Percentiles rank a stretch among this genome's conserved stretches.
These are phyloP conservation scores for Alternaria angustiovoidea DNA, from an alignment of 2,329 filamentous ascomycete species.

Conservation along the genomic window DNA sequence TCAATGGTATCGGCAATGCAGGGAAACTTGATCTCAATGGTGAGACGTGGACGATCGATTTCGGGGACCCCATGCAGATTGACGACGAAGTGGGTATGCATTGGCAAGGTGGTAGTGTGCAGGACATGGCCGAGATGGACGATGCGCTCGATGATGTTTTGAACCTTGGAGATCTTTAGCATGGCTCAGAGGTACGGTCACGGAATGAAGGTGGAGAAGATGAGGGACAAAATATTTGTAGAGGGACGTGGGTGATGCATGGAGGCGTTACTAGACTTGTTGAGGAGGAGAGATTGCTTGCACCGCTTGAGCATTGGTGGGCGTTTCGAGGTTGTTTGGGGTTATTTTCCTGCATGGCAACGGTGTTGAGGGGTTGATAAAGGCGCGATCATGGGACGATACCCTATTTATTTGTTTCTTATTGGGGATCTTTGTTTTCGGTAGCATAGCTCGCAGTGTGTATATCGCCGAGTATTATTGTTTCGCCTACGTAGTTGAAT, in stretches of 20 bases:
- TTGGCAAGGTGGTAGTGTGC: constrained; percentile 52
- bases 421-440: neutral
- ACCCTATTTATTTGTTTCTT: constrained; percentile 19
- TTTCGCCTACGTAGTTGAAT: neutral
- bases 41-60: constrained; percentile 27
- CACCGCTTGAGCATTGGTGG: neutral
- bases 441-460: neutral
- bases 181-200: neutral
- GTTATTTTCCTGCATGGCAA: constrained; percentile 14
- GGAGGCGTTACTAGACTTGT: neutral
- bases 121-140: constrained; percentile 40
- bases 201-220: no score
- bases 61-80: constrained; percentile 36
- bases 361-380: neutral
- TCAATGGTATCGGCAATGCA: constrained; percentile 21
- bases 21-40: constrained; percentile 7
- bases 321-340: constrained; percentile 11
- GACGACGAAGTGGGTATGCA: constrained; percentile 44
- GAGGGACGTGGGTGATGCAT: neutral
- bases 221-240: neutral
- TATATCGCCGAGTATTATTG: neutral
- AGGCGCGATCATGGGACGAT: constrained; percentile 24
- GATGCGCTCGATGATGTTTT: constrained; percentile 52
- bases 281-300: neutral
- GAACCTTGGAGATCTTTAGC: constrained; percentile 35